Base-by-base conservation (phyloP, 371 early-diverging fungal species). In the Basidiobolus meristosporus region DNA sequence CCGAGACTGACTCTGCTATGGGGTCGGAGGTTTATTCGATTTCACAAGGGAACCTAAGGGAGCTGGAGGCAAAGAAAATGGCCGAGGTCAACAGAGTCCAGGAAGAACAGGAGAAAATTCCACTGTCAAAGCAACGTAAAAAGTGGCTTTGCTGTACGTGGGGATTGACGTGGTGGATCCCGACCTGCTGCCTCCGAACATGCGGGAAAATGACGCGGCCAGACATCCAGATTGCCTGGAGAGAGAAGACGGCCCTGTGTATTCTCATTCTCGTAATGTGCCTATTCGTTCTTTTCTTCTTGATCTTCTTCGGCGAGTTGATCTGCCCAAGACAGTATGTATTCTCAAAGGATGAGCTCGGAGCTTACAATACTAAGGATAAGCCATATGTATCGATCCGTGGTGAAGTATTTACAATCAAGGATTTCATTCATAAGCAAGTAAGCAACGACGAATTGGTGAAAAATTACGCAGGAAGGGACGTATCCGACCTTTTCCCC, bases 141-240 rank as follows among this genome's bases (percentile, higher is more conserved):
- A 63, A 67, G 52, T 85, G 85, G 85, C 62, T 76, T 11, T 60
- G 63, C 12, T 68, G 77, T 21, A 76, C 77, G 0, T 70, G 66
- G 62, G 47, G 60, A 10, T 50, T 71, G 41, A 85, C 85, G 0
- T 82, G 77, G 74, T 72, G 76, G 73, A 67, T 82, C 17, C 85
- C 85, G 3, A 63, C 76, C 10, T 66, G 60, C 41, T 36, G 53
- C 34, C 47, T 77, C 35, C 46, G 50, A 26, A 55, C 57, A 34
- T 56, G 76, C 46, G 76, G 86, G 28, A 73, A 75, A 40, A 83
- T 89, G 80, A 72, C 70, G 48, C 73, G 84, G 21, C 69, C 72
- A 41, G 90, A 90, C 48, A 70, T 91, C 10, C 82, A 72, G 35
- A 81, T 85, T 83, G 92, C 96, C 0, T 96, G 96, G 96, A 74